These are phyloP conservation scores for Elaeis guineensis DNA, from an alignment of 176 grass and related monocot genomes.

Conservation along the genomic window DNA sequence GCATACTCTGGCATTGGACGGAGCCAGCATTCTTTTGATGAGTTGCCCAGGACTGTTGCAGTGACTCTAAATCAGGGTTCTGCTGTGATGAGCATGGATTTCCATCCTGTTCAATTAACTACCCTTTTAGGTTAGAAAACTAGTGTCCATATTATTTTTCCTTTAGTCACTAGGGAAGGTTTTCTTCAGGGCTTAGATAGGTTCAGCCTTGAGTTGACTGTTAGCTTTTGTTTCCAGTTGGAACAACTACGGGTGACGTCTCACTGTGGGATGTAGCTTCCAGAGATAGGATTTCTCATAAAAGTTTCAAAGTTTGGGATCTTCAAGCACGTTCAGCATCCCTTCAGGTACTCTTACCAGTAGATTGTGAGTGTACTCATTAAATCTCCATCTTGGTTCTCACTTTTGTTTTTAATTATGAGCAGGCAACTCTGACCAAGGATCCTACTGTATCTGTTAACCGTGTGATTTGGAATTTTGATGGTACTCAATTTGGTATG, in stretches of 20 bases:
- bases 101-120: slow-evolving; percentile 22
- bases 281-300: slow-evolving; percentile 15
- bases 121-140: slow-evolving; percentile 22
- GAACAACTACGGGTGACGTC: slow-evolving; percentile 26
- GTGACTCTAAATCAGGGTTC: slow-evolving; percentile 21
- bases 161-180: too few species aligned
- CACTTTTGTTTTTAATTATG: neutral
- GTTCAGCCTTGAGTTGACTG: neutral
- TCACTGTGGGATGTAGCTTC: slow-evolving; percentile 22
- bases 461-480: slow-evolving; percentile 24
- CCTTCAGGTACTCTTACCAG: slow-evolving; percentile 16
- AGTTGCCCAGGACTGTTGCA: slow-evolving; percentile 22
- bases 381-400: too few species aligned
- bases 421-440: slow-evolving; percentile 14
- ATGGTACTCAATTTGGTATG: slow-evolving; percentile 26
- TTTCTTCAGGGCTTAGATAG: too few species aligned
- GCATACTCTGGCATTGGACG: neutral
- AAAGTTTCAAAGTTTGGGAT: slow-evolving; percentile 19
- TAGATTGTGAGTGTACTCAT: too few species aligned
- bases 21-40: slow-evolving; percentile 5
- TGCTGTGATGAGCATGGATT: slow-evolving; percentile 22
- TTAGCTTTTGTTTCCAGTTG: slow-evolving; percentile 22
- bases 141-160: too few species aligned
- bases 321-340: neutral
- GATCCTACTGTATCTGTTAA: slow-evolving; percentile 21